Evolutionary conservation across 2,329 filamentous ascomycete species (phyloP).

Genomic region (Colletotrichum shisoi): DNA sequence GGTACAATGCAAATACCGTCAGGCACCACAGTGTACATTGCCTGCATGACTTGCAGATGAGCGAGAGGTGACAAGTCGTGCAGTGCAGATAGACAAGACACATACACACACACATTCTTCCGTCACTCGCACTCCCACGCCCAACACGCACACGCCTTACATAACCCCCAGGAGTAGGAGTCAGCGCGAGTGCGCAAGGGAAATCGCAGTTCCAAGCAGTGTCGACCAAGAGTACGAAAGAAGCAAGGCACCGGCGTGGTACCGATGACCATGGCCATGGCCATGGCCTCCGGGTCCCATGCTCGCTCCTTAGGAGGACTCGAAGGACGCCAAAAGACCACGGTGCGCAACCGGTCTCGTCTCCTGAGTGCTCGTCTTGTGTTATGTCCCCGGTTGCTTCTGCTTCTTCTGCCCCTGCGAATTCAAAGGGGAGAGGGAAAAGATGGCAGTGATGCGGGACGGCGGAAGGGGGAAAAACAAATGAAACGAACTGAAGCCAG

Average conservation of each 20-base stretch:
- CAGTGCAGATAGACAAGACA: constrained; percentile 23
- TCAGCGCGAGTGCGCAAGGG: constrained; percentile 6
- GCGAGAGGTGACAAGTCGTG: constrained; percentile 33
- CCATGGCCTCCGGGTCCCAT: too few relatives aligned
- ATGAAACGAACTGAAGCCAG: constrained; percentile 18
- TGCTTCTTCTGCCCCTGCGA: constrained; percentile 7
- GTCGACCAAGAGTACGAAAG: constrained; percentile 10
- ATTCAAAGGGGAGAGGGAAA: constrained; percentile 3
- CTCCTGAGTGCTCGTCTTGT: not conserved
- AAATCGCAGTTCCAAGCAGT: constrained; percentile 11
- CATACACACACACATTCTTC: constrained; percentile 8
- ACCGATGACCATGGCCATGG: not conserved
- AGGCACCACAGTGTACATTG: constrained; percentile 34
- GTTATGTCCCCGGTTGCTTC: not conserved
- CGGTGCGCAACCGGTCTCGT: constrained; percentile 4
- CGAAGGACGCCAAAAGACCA: constrained; percentile 2
- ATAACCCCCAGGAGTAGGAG: not conserved
- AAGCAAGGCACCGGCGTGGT: constrained; percentile 29
- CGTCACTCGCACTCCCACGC: constrained; percentile 20
- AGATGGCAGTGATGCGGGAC: constrained; percentile 8
- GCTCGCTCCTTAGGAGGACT: constrained; percentile 7
- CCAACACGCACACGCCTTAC: constrained; percentile 15
- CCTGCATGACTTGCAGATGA: constrained; percentile 31
- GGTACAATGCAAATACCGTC: constrained; percentile 26
- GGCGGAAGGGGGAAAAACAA: constrained; percentile 4